Conservation (phyloP, 2,329 filamentous ascomycete genomes). For the Pseudopithomyces maydicus region DNA sequence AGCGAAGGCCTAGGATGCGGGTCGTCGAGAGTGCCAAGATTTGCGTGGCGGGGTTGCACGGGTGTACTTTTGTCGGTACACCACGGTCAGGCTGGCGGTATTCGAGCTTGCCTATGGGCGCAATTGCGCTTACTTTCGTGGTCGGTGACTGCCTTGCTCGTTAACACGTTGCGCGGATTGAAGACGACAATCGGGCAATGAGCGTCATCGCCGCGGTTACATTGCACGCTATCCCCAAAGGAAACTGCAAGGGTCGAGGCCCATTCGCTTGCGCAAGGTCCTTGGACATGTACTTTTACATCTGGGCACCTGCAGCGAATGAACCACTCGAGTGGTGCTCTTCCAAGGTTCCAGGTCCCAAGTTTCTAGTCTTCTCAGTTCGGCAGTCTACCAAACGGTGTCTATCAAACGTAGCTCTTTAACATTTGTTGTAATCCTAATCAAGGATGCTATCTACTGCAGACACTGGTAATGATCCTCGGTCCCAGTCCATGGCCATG, state of each 20-base stretch:
- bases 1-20: too few species aligned
- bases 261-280: background rate
- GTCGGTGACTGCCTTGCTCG: background rate
- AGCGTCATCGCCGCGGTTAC: conserved; percentile 8
- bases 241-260: background rate
- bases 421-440: conserved; percentile 8
- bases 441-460: conserved; percentile 26
- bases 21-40: too few species aligned
- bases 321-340: too few species aligned
- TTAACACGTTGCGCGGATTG: conserved; percentile 10
- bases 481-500: background rate
- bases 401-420: background rate
- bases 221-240: background rate
- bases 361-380: too few species aligned
- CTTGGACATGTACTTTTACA: too few species aligned
- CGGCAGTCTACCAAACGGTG: too few species aligned
- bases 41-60: too few species aligned
- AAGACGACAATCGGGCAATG: background rate
- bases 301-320: too few species aligned
- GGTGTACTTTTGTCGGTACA: too few species aligned
- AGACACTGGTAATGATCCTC: background rate
- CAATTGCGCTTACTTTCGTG: background rate
- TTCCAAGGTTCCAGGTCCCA: too few species aligned
- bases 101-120: too few species aligned
- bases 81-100: too few species aligned